phyloP scores from a whole-genome alignment of 164 flowering plant genomes.

The Chloranthus sessilifolius region DNA sequence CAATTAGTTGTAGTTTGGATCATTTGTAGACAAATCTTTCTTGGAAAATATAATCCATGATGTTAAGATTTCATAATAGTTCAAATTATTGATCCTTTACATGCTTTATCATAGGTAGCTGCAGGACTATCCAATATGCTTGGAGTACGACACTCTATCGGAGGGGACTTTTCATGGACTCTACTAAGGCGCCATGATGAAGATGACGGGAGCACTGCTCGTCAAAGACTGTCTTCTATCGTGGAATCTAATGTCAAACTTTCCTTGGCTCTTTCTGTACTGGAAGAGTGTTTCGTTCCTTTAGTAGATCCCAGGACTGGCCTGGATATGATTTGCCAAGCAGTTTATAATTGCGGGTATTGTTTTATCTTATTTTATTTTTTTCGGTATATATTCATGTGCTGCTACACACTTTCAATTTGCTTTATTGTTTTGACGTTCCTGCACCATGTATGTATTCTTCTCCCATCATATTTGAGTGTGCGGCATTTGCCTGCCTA shows the following conservation, averaged over 20 bases:
- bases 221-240: conserved; percentile 6
- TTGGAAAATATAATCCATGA: not conserved
- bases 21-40: too few species aligned
- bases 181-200: conserved; percentile 17
- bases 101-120: conserved; percentile 16
- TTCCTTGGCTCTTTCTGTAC: conserved; percentile 19
- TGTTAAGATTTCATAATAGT: not conserved
- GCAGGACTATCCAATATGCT: conserved; percentile 12
- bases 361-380: conserved; percentile 6
- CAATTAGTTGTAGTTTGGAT: not conserved
- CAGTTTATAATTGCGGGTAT: conserved; percentile 26
- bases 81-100: not conserved
- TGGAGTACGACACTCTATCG: conserved; percentile 13
- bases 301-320: conserved; percentile 21
- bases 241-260: conserved; percentile 22
- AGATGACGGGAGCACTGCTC: conserved; percentile 7
- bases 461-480: too few species aligned
- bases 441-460: not conserved
- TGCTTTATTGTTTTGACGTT: not conserved
- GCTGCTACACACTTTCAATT: not conserved
- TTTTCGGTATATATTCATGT: too few species aligned
- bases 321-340: conserved; percentile 23
- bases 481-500: too few species aligned
- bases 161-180: conserved; percentile 17
- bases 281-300: conserved; percentile 25